These are phyloP conservation scores for Zasmidium citrigriseum DNA, from an alignment of 2,329 filamentous ascomycete species.

Conservation along the genomic window DNA sequence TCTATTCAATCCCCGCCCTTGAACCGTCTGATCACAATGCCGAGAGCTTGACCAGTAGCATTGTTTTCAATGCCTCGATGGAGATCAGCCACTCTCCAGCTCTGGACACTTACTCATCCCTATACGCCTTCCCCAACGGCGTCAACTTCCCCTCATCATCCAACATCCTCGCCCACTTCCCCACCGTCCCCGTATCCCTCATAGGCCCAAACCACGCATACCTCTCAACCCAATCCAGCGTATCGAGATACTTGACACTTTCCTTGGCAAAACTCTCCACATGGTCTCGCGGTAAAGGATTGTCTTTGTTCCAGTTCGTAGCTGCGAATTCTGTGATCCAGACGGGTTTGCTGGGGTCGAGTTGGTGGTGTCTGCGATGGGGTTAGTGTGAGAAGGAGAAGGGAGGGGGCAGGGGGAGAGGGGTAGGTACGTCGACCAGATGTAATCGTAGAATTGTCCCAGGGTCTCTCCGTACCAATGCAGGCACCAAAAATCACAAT, in stretches of 20 bases:
- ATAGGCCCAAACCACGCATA: slow-evolving; percentile 38
- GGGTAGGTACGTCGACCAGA: slow-evolving; percentile 33
- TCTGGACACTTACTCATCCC: slow-evolving; percentile 25
- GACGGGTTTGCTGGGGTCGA: slow-evolving; percentile 30
- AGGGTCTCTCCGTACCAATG: slow-evolving; percentile 35
- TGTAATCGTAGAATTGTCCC: slow-evolving; percentile 36
- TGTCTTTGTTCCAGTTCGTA: slow-evolving; percentile 34
- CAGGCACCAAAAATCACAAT: slow-evolving; percentile 34
- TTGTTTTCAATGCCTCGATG: too few species aligned
- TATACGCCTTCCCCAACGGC: slow-evolving; percentile 32
- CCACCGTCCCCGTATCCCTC: slow-evolving; percentile 34
- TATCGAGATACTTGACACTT: slow-evolving; percentile 33
- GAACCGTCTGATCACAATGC: too few species aligned
- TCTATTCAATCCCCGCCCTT: too few species aligned
- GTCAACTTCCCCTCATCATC: slow-evolving; percentile 35
- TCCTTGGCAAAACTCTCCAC: slow-evolving; percentile 32
- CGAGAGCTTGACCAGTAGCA: too few species aligned
- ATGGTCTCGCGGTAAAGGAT: slow-evolving; percentile 28
- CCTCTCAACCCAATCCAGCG: slow-evolving; percentile 35
- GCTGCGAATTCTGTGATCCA: slow-evolving; percentile 37
- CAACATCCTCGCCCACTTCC: slow-evolving; percentile 32
- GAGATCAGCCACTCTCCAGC: too few species aligned
- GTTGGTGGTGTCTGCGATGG: slow-evolving; percentile 19
- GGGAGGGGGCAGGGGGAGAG: neutral
- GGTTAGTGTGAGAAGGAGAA: neutral